These are phyloP conservation scores for Penicillium glabrum DNA, from an alignment of 2,329 filamentous ascomycete species.

Conservation along the genomic window DNA sequence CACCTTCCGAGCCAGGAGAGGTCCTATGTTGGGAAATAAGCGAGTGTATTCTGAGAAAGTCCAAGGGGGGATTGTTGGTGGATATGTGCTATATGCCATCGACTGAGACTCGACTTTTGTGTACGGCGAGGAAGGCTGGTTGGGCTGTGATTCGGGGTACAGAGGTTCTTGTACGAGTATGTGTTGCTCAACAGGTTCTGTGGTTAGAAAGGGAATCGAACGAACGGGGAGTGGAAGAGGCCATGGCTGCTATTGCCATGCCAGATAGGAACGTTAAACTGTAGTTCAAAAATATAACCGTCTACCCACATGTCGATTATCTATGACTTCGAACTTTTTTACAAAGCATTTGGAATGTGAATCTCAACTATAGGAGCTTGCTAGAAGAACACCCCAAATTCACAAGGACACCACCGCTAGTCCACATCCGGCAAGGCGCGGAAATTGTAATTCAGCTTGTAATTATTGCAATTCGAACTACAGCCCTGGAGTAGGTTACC, in stretches of 20 bases:
- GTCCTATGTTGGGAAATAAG: conserved; percentile 3
- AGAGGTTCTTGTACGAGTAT: conserved; percentile 20
- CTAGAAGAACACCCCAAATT: too few species aligned
- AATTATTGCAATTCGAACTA: too few species aligned
- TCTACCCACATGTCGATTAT: too few species aligned
- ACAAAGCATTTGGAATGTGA: too few species aligned
- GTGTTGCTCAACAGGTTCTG: conserved; percentile 22
- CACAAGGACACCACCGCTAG: too few species aligned
- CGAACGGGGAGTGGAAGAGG: conserved; percentile 14
- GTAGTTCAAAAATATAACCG: not conserved
- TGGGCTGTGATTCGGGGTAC: conserved; percentile 21
- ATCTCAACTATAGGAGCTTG: too few species aligned
- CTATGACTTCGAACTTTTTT: too few species aligned
- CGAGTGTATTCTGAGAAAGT: conserved; percentile 1
- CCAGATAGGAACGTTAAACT: conserved; percentile 14
- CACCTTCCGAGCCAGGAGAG: conserved; percentile 17
- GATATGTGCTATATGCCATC: conserved; percentile 28
- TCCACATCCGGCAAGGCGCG: too few species aligned
- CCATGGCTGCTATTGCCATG: conserved; percentile 6
- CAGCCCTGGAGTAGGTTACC: too few species aligned
- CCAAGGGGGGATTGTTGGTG: conserved; percentile 16
- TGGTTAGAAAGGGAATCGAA: conserved; percentile 19
- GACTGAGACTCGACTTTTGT: conserved; percentile 15
- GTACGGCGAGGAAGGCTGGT: conserved; percentile 11
- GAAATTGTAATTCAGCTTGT: too few species aligned